Conservation (phyloP, 768 basidiomycete species). For the Glaciozyma martinii region DNA sequence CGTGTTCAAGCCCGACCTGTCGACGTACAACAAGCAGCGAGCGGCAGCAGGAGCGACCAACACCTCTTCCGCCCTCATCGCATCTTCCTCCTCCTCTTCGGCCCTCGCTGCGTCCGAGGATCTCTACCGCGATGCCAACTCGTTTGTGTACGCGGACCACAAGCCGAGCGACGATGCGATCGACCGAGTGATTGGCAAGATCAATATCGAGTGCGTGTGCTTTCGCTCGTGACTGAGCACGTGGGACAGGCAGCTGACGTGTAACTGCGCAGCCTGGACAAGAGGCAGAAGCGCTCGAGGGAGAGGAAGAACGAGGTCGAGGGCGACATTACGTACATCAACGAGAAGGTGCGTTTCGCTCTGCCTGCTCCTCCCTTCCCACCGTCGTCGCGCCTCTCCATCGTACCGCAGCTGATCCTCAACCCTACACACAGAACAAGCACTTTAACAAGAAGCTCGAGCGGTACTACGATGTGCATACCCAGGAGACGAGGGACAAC, state of each 20-base stretch:
- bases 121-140: constrained; percentile 88
- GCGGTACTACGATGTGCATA: constrained; percentile 97
- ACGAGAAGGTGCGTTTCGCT: constrained; percentile 36
- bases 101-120: constrained; percentile 51
- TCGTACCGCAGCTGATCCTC: background rate
- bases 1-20: constrained; percentile 75
- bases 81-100: constrained; percentile 21
- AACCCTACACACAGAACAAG: background rate
- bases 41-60: constrained; percentile 60
- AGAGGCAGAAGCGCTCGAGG: constrained; percentile 79
- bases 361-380: background rate
- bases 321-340: constrained; percentile 88
- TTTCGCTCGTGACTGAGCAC: background rate
- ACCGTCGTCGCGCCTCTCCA: background rate
- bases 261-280: constrained; percentile 57
- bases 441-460: constrained; percentile 78
- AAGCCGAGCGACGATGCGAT: constrained; percentile 94
- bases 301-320: constrained; percentile 85
- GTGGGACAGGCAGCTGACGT: background rate
- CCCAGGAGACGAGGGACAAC: constrained; percentile 37
- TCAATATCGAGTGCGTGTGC: constrained; percentile 79
- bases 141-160: constrained; percentile 83
- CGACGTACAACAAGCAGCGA: constrained; percentile 79
- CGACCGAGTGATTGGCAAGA: constrained; percentile 78
- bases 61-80: constrained; percentile 45